These are phyloP conservation scores for Salix purpurea DNA, from an alignment of 345 rosid species.

Conservation along the genomic window DNA sequence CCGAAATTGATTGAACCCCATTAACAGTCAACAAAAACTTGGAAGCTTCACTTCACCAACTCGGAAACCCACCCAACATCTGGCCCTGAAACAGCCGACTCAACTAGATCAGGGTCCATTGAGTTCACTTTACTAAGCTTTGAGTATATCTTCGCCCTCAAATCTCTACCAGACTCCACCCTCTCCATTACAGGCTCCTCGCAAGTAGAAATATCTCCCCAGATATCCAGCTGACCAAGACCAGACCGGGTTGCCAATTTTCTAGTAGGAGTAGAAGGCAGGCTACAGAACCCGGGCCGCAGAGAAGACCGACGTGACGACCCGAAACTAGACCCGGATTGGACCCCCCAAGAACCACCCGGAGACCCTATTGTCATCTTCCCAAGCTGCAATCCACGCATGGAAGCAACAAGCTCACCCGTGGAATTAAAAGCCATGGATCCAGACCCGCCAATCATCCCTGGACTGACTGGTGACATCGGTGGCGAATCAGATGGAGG, in stretches of 20 bases:
- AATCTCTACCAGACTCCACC: slow-evolving; percentile 61
- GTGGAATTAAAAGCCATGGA: slow-evolving; percentile 15
- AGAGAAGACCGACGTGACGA: slow-evolving; percentile 36
- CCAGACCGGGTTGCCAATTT: slow-evolving; percentile 14
- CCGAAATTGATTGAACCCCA: slow-evolving; percentile 8
- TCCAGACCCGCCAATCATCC: slow-evolving; percentile 8
- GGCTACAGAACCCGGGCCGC: slow-evolving; percentile 26
- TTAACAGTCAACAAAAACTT: slow-evolving; percentile 1
- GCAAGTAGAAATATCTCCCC: slow-evolving; percentile 25
- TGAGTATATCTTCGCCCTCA: slow-evolving; percentile 50
- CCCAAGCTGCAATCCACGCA: slow-evolving; percentile 42
- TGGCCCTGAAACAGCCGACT: slow-evolving; percentile 24
- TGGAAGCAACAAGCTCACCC: slow-evolving; percentile 34
- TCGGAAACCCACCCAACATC: slow-evolving; percentile 47
- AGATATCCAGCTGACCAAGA: slow-evolving; percentile 18
- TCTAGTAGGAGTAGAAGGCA: slow-evolving; percentile 33
- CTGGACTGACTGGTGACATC: slow-evolving; percentile 36
- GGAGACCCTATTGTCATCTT: slow-evolving; percentile 21
- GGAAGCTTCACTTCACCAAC: slow-evolving; percentile 34
- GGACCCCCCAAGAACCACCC: slow-evolving; percentile 31
- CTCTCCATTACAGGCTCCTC: slow-evolving; percentile 53
- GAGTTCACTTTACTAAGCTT: slow-evolving; percentile 53
- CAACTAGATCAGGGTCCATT: slow-evolving; percentile 19
- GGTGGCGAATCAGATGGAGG: slow-evolving; percentile 59
- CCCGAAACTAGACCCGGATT: slow-evolving; percentile 27